Conservation (phyloP, 2,329 filamentous ascomycete species). For the Chaetomium sp. region DNA sequence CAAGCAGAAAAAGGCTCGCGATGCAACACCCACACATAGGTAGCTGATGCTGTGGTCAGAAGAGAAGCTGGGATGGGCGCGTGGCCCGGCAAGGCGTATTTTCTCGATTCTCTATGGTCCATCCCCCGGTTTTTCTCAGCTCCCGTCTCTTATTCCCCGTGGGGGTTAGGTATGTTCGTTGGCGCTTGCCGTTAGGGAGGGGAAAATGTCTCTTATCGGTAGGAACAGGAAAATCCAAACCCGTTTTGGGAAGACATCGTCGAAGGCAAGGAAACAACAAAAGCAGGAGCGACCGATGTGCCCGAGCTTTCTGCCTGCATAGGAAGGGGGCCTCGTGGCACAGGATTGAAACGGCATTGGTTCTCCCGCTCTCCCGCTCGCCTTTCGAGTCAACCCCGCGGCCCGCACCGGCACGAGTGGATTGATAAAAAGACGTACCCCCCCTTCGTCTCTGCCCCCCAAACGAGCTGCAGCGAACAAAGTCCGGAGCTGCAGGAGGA, state of each 20-base stretch:
- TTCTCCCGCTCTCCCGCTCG: background rate
- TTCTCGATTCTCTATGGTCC: too few species aligned
- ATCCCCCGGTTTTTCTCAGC: background rate
- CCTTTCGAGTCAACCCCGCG: background rate
- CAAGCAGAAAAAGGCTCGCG: too few species aligned
- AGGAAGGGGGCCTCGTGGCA: conserved; percentile 14
- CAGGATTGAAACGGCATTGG: conserved; percentile 13
- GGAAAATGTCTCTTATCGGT: conserved; percentile 10
- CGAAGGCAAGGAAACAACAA: background rate
- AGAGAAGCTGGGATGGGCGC: background rate
- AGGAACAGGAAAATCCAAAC: background rate
- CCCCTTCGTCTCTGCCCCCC: background rate
- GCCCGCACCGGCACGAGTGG: conserved; percentile 11
- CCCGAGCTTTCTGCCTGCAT: background rate
- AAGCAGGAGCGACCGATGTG: background rate
- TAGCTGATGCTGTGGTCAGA: background rate
- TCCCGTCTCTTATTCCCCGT: background rate
- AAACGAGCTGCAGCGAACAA: background rate
- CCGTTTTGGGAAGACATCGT: background rate
- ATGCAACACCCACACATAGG: background rate
- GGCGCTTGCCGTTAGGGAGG: too few species aligned
- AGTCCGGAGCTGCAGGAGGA: background rate
- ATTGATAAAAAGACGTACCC: background rate
- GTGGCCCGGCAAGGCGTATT: conserved; percentile 1
- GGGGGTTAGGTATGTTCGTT: background rate